Percentiles rank a stretch among this genome's conserved stretches.
Conservation (phyloP, 768 basidiomycete species). For the Strobilomyces echinocephalus region DNA sequence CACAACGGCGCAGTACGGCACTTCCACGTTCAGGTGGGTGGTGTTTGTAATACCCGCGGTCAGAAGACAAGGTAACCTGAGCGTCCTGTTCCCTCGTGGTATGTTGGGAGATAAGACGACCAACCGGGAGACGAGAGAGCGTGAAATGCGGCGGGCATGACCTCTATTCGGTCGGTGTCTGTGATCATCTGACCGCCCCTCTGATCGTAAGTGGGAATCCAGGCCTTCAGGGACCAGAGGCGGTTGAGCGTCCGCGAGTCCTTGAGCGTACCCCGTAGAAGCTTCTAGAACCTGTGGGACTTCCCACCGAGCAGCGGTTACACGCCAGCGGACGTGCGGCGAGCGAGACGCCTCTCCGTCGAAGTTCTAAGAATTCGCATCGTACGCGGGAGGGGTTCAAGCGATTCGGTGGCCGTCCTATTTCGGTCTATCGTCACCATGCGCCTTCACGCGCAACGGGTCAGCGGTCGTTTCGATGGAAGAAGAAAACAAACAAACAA, state of each 20-base stretch:
- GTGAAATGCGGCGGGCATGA: not conserved
- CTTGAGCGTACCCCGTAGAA: not conserved
- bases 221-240: not conserved
- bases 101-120: not conserved
- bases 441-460: no score
- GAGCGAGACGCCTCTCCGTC: no score
- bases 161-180: not conserved
- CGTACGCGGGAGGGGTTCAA: no score
- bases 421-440: no score
- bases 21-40: not conserved
- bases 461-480: no score
- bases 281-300: not conserved
- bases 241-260: no score
- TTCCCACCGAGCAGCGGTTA: not conserved
- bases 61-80: not conserved
- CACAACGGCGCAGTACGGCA: not conserved
- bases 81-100: conserved; percentile 2
- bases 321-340: not conserved
- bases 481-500: no score
- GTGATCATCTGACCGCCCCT: not conserved
- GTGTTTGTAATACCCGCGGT: conserved; percentile 1
- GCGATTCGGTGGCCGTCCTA: no score
- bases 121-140: not conserved
- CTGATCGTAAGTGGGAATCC: not conserved
- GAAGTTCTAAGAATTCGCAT: no score